phyloP scores from a whole-genome alignment of 1,284 basidiomycete species.

The Ceratobasidium sp. region DNA sequence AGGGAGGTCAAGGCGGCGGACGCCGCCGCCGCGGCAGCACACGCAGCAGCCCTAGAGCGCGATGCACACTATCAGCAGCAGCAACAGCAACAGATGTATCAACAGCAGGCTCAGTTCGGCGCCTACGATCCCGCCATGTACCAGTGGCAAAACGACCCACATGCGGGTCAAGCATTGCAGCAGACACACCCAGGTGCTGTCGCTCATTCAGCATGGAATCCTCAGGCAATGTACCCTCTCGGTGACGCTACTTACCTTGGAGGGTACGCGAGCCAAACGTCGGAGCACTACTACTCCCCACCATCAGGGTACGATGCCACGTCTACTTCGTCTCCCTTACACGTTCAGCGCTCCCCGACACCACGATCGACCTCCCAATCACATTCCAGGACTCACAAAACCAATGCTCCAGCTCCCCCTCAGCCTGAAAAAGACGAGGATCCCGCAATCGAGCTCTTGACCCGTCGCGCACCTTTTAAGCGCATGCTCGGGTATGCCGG shows the following conservation, averaged over 20 bases:
- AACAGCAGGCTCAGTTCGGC: background rate
- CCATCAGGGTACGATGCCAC: background rate
- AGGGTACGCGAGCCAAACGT: background rate
- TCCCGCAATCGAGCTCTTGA: conserved; percentile 10
- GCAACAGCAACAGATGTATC: conserved; percentile 4
- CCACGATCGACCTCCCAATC: background rate
- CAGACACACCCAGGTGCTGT: background rate
- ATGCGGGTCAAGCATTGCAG: background rate
- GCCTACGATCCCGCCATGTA: conserved; percentile 8
- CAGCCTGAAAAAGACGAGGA: conserved; percentile 18
- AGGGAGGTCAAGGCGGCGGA: conserved; percentile 13
- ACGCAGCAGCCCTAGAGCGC: background rate
- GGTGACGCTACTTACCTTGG: conserved; percentile 8
- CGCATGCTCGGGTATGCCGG: conserved; percentile 30
- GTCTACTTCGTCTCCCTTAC: background rate
- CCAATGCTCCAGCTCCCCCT: conserved; percentile 1
- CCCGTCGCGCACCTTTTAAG: conserved; percentile 8
- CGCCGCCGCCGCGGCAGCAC: background rate
- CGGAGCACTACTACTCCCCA: conserved; percentile 3
- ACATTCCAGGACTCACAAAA: background rate
- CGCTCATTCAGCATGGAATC: conserved; percentile 4
- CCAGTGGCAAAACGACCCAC: conserved; percentile 17
- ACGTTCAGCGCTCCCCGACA: conserved; percentile 7
- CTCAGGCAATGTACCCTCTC: conserved; percentile 5
- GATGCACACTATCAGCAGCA: conserved; percentile 3